These are phyloP conservation scores for Parafenestella ontariensis DNA, from an alignment of 2,329 filamentous ascomycete species.

Conservation along the genomic window DNA sequence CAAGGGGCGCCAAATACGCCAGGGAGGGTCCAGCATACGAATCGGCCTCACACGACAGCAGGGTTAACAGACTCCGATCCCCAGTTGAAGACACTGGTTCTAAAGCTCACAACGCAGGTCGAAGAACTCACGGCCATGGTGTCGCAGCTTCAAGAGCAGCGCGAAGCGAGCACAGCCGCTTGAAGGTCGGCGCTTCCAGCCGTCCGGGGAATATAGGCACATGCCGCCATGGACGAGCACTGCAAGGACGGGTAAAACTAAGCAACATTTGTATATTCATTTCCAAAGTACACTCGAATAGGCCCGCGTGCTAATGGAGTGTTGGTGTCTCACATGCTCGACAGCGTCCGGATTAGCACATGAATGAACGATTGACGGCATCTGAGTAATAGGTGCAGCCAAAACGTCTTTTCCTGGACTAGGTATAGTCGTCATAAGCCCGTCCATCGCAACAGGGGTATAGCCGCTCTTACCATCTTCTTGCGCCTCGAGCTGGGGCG, in stretches of 20 bases:
- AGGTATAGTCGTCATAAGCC: conserved; percentile 15
- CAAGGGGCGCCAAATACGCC: conserved; percentile 28
- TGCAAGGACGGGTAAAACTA: conserved; percentile 15
- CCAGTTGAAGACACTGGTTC: conserved; percentile 46
- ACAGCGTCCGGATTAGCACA: conserved; percentile 19
- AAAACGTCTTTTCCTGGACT: conserved; percentile 8
- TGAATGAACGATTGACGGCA: conserved; percentile 21
- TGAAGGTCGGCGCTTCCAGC: conserved; percentile 48
- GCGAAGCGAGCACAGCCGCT: conserved; percentile 40
- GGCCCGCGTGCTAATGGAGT: conserved; percentile 16
- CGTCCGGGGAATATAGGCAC: conserved; percentile 23
- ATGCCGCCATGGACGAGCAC: conserved; percentile 11
- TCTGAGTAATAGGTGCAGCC: conserved; percentile 18
- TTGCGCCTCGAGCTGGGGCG: conserved; percentile 39
- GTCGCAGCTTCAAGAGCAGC: conserved; percentile 46
- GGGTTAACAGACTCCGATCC: conserved; percentile 36
- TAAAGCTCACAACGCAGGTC: conserved; percentile 49
- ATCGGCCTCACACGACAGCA: conserved; percentile 31
- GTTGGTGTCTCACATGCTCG: conserved; percentile 32
- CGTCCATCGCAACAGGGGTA: conserved; percentile 21
- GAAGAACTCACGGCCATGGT: conserved; percentile 50
- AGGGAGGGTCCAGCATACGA: conserved; percentile 22
- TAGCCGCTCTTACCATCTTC: conserved; percentile 24
- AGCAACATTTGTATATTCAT: conserved; percentile 19
- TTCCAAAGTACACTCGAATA: conserved; percentile 14